Base-by-base conservation (phyloP, 106 monocot genomes). In the Apostasia ramifera region DNA sequence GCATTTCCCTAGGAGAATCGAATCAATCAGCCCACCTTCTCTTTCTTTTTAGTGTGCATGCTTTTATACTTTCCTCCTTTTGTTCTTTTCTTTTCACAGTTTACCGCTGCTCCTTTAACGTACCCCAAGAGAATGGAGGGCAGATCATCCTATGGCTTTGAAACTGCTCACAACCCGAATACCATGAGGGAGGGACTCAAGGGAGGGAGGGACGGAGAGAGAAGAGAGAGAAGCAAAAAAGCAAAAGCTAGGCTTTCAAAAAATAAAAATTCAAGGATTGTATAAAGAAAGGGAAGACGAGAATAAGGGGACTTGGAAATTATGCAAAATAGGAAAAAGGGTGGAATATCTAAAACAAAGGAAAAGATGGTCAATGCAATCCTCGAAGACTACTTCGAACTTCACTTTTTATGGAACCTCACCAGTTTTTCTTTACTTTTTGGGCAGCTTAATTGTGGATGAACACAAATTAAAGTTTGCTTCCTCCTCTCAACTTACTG, bases 281-380 rank as follows among this genome's bases (percentile, higher is more conserved):
- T 7, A 14, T 15, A 42, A 44, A 55, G 55, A 71, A 59, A 73
- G 47, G 52, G 68, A 73, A 39, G 44, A 43, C 5, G 53, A 74
- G 61, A 68, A 52, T 15, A 73, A 51, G 59, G 51, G 53, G 49
- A 55, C 10, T 60, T 61, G 45, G 47, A 64, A 47, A 73, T 52
- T 6, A 61, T 37, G 12, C 37, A n/a, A 4, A 46, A 59, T 43
- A 59, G 39, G 48, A 40, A 47, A 58, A 40, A 41, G 37, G 37
- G 55, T 10, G 8, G 53, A 67, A 66, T 13, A 53, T 51, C 10
- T 59, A 45, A 67, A 71, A 71, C 13, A 47, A 66, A 71, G 50
- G 47, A 45, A 82, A 85, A 78, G 85, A 82, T 85, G 85, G 89
- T 89, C 85, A 85, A 85, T 54, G 70, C 65, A 57, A 59, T 59